Evolutionary conservation across 2,329 filamentous ascomycete genomes (phyloP).

Genomic region (Xylariaceae sp.): DNA sequence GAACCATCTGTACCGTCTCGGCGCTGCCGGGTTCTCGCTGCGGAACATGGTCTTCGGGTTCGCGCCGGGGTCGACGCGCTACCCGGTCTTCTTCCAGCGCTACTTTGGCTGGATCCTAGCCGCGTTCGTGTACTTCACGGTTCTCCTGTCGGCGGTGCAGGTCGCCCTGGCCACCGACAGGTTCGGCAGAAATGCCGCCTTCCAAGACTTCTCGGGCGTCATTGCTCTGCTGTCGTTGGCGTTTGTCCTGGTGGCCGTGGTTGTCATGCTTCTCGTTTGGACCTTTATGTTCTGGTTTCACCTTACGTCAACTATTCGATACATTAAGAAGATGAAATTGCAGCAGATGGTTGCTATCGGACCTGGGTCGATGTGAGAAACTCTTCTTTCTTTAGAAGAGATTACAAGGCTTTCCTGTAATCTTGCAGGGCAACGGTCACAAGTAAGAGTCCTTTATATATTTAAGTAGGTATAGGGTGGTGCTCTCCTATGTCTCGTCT

Average conservation of each 20-base stretch:
- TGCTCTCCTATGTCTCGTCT: too few relatives aligned
- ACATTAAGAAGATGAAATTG: constrained; percentile 16
- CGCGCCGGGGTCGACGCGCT: constrained; percentile 42
- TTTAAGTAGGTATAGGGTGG: too few relatives aligned
- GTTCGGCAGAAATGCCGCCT: constrained; percentile 22
- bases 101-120: constrained; percentile 44
- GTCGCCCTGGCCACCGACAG: constrained; percentile 41
- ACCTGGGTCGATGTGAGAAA: too few relatives aligned
- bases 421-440: too few relatives aligned
- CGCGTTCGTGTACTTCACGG: constrained; percentile 45
- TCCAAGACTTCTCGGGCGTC: constrained; percentile 36
- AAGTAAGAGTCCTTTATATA: too few relatives aligned
- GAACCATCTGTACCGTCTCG: constrained; percentile 46
- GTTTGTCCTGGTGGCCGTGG: constrained; percentile 22
- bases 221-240: constrained; percentile 35
- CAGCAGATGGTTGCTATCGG: background rate
- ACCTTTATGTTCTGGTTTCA: constrained; percentile 35
- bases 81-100: constrained; percentile 45
- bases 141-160: constrained; percentile 48
- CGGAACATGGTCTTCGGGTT: constrained; percentile 39
- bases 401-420: too few relatives aligned
- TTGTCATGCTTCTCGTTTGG: constrained; percentile 31
- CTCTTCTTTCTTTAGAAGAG: too few relatives aligned
- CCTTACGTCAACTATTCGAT: constrained; percentile 30
- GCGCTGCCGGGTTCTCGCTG: constrained; percentile 34